Evolutionary conservation across 495 filamentous ascomycete genomes (phyloP), one percentile per base, ranked within the genome.

Genomic region (Penicillium verhagenii): DNA sequence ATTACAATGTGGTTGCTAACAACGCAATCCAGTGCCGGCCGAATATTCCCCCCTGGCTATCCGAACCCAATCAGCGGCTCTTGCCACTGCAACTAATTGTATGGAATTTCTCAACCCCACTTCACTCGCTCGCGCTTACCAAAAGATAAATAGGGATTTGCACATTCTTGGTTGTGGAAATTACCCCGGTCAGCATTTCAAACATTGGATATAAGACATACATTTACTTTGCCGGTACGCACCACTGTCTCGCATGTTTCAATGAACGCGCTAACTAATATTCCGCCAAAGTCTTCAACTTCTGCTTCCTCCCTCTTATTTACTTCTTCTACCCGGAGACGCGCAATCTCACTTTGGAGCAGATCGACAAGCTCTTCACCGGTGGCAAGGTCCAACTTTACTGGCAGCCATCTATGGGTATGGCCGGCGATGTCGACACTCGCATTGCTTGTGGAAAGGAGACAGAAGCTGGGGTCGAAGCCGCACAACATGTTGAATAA

Each of bases 291-390:
- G 72, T 79, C 11, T 73, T 88, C 53, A 91, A 92, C 67, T 83
- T 81, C 42, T 79, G 71, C 63, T 89, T 90, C 75, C 57, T 91
- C 14, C 86, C 88, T 0, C 65, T 88, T 52, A 86, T 91, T 64
- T 90, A 83, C 72, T 83, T 88, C 70, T 85, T 85, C 72, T 89
- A 87, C 58, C 86, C 87, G 1, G 86, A 88, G 65, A 86, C 85
- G 0, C 79, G 79, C 11, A 69, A 76, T 16, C 82, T 86, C 49
- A 84, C 83, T 2, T 77, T 91, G 21, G 88, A 91, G 56, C 86
- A 90, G 63, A 87, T 90, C 49, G 88, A 91, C 63, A 77, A 84
- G 35, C 82, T 71, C 0, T 71, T 71, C 45, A 71, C 65, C 0
- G 64, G 65, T 14, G 61, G 64, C 20, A 70, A 82, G 44, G 78